Conservation (phyloP, 768 basidiomycete genomes). For the Lyophyllum decastes region DNA sequence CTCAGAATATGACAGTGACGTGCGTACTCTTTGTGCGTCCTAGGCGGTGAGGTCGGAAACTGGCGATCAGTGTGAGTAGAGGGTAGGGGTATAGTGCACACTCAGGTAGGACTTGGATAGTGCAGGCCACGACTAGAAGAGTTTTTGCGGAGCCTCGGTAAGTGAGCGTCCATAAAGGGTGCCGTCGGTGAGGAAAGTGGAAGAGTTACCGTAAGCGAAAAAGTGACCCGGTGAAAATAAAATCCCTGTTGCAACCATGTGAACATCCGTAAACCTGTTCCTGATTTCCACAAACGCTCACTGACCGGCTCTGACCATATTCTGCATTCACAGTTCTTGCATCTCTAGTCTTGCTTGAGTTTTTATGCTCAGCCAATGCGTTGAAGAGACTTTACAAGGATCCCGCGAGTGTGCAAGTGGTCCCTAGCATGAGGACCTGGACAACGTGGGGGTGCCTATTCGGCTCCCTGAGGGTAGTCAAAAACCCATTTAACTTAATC, state of each 20-base stretch:
- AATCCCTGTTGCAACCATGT: not conserved
- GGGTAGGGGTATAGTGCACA: no score
- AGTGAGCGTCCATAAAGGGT: not conserved
- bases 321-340: not conserved
- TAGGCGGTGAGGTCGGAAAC: not conserved
- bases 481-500: slow-evolving; percentile 8
- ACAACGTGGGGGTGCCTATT: slow-evolving; percentile 5
- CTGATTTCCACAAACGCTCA: not conserved
- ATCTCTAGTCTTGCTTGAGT: not conserved
- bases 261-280: not conserved
- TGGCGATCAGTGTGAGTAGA: not conserved
- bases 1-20: not conserved
- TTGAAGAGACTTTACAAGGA: not conserved
- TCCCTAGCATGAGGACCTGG: not conserved
- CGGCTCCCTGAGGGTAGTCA: slow-evolving; percentile 8
- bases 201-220: not conserved
- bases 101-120: no score
- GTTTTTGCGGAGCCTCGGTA: no score
- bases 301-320: not conserved
- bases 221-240: slow-evolving; percentile 5
- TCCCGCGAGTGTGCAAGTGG: not conserved
- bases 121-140: no score
- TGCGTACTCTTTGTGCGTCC: not conserved
- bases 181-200: not conserved
- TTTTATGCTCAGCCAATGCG: not conserved